phyloP scores from a whole-genome alignment of 139 green algal species.

The Chlamydomonas asymmetrica region DNA sequence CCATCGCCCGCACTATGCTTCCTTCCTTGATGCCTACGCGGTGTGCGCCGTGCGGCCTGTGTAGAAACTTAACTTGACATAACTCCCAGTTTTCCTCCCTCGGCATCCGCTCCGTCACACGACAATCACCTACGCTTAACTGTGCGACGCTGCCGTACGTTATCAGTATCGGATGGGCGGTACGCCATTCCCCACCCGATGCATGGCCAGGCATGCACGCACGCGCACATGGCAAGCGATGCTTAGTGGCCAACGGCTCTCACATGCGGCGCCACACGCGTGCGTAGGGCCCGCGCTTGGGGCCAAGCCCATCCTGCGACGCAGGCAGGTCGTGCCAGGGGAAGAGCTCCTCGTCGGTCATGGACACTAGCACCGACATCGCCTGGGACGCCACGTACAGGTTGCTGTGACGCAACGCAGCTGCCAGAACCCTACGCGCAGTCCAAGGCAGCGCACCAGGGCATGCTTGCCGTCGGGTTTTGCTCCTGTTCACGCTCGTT shows the following conservation, averaged over 20 bases:
- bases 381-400: conserved; percentile 38
- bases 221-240: conserved; percentile 11
- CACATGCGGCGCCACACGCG: conserved; percentile 18
- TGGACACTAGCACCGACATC: conserved; percentile 34
- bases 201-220: conserved; percentile 8
- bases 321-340: conserved; percentile 29
- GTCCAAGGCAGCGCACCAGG: background rate
- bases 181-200: no score
- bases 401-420: conserved; percentile 39
- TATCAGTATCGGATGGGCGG: no score
- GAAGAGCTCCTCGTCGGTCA: conserved; percentile 42
- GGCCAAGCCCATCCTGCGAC: conserved; percentile 9
- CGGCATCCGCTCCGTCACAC: no score
- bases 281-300: conserved; percentile 10
- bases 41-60: no score
- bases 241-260: background rate
- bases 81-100: no score
- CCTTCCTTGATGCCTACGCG: no score
- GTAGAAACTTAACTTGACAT: no score
- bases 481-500: no score
- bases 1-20: no score
- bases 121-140: no score
- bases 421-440: conserved; percentile 30
- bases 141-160: no score
- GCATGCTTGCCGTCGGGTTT: no score